These are phyloP conservation scores for Musa acuminata DNA, from an alignment of 176 grass and related monocot genomes.

Conservation along the genomic window DNA sequence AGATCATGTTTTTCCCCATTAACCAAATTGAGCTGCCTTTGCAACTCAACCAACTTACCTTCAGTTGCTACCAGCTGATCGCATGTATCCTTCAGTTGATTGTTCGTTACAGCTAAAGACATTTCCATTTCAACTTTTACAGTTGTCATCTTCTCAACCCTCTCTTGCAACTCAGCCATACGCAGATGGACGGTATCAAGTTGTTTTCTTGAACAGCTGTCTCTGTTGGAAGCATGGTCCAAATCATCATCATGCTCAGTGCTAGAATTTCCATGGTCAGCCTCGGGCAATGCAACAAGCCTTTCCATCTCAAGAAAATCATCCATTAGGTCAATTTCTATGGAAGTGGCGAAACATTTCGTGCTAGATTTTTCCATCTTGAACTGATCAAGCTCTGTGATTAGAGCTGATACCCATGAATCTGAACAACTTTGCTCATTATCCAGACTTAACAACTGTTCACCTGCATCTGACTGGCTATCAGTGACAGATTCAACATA, in stretches of 20 bases:
- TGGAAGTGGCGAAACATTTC: slow-evolving; percentile 34
- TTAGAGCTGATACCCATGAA: slow-evolving; percentile 69
- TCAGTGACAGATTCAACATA: slow-evolving; percentile 61
- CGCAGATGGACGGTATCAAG: slow-evolving; percentile 10
- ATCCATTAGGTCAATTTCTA: slow-evolving; percentile 87
- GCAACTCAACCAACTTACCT: slow-evolving; percentile 44
- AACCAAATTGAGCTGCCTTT: slow-evolving; percentile 59
- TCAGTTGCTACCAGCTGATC: slow-evolving; percentile 38
- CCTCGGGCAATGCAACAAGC: slow-evolving; percentile 56
- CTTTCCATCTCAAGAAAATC: slow-evolving; percentile 99
- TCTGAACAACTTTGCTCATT: slow-evolving; percentile 55
- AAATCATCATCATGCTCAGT: background rate
- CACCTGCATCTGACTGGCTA: slow-evolving; percentile 58
- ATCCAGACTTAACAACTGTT: slow-evolving; percentile 1
- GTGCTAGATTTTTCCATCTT: slow-evolving; percentile 35
- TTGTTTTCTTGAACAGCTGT: slow-evolving; percentile 1
- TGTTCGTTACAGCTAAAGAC: slow-evolving; percentile 36
- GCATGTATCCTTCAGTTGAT: slow-evolving; percentile 33
- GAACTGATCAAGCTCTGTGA: slow-evolving; percentile 73
- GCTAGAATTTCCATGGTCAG: slow-evolving; percentile 29
- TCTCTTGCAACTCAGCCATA: slow-evolving; percentile 37
- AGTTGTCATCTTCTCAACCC: slow-evolving; percentile 31
- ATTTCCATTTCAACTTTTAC: slow-evolving; percentile 55
- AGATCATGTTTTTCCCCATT: slow-evolving; percentile 47
- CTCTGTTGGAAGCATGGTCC: background rate